Evolutionary conservation across 1,139 yeast species (phyloP), one percentile per base, ranked within the genome.

Genomic region (Schwanniomyces etchellsii): DNA sequence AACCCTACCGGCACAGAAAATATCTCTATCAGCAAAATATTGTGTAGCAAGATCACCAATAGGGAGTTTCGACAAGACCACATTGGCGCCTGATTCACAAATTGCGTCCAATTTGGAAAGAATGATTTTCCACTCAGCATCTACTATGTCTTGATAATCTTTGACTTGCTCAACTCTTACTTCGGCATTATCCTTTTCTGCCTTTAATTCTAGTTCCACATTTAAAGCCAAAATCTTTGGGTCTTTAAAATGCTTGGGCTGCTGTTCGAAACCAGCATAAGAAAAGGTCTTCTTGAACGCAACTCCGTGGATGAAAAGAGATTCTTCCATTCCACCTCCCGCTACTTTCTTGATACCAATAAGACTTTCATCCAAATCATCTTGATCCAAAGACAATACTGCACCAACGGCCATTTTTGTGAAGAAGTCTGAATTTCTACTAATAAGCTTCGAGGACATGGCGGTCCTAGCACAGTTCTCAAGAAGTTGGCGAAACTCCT

Each of bases 101-200:
- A 91, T 81, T 32, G 86, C 81, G 48, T 85, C 84, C 45, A 91
- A 73, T 60, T 93, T 91, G 49, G 82, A 74, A 49, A 85, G 72
- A 43, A 91, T 91, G 42, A 91, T 84, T 55, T 85, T 79, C 97
- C 98, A 91, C 60, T 91, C 99, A 16, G 99, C 98, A 60, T 91
- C 97, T 23, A 91, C 99, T 35, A 91, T 82, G 24, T 83, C 89
- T 63, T 91, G 98, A 60, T 93, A 91, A 48, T 91, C 96, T 37
- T 78, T 75, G 32, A 91, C 97, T 53, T 88, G 83, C 48, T 86
- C 94, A 31, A 91, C 94, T 47, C 98, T 77, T 20, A 91, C 97
- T 65, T 91, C 99, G n/a, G 99, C 99, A 54, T 91, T 91, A 57
- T 91, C 99, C 64, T 86, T 89, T 62, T 91, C 99, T 2, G 98